Evolutionary conservation across 192 early-diverging fungal genomes (phyloP), one percentile per base, ranked within the genome.

Genomic region (Backusella parvicylindrica): DNA sequence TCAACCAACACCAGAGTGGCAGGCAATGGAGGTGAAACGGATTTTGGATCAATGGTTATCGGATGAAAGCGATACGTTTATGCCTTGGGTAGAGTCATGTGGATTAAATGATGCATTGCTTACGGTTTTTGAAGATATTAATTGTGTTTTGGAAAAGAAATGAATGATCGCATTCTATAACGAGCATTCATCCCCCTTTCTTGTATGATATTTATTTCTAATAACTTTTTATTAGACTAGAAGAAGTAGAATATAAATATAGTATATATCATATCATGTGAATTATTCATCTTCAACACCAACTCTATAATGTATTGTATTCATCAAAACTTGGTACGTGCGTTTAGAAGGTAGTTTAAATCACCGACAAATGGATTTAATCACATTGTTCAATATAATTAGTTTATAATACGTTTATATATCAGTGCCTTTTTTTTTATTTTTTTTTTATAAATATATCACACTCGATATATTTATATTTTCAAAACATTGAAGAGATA

Each of bases 1-100:
- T 36, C 76, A 72, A 67, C 76, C 76, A 32, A 1, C 6, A 2
- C 21, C 41, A 3, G 2, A 63, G 2, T 72, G 66, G 66, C 75
- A 76, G 33, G 18, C 37, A 26, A 36, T 31, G 23, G 28, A 63
- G 15, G 33, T 76, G 0, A 21, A 28, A 3, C 11, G 18, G 12
- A 37, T 71, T 21, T 18, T 70, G 6, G 37, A 70, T 18, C 68
- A 47, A 31, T 70, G 37, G 68, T 3, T 31, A 31, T 28, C 38
- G 26, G 41, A 41, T 30, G 68, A 70, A 47, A 41, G 1, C 1
- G 26, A 43, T 15, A 26, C 26, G 11, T 23, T 70, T 6, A 16
- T 47, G 53, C 53, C 53, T 60, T 60, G 53, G 53, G 12, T 60
- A 26, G 23, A 60, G 8, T 60, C 53, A 60, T 28, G 23, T 23